Percentiles rank a stretch among this genome's conserved stretches.
phyloP scores from a whole-genome alignment of 75 land plant species.

The Gnetum montanum region DNA sequence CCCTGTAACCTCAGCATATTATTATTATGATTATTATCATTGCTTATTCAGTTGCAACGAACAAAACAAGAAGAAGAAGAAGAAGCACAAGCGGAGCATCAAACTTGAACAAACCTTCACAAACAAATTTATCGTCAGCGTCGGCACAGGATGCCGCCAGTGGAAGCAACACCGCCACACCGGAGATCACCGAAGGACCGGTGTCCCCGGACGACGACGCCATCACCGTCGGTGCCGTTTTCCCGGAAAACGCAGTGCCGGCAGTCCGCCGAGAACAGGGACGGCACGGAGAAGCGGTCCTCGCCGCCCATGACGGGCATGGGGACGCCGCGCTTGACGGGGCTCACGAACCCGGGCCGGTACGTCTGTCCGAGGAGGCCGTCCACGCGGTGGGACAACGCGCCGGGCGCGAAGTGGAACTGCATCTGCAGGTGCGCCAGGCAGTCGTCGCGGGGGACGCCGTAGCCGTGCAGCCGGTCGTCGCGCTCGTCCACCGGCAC shows the following conservation, averaged over 20 bases:
- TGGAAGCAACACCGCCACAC: no score
- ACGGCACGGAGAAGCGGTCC: constrained; percentile 19
- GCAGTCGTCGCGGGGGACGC: constrained; percentile 35
- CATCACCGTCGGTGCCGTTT: not conserved
- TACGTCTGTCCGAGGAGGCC: constrained; percentile 52
- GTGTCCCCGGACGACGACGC: no score
- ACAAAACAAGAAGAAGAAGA: no score
- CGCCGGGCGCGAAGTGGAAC: constrained; percentile 43
- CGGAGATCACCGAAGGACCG: no score
- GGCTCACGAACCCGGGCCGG: constrained; percentile 28
- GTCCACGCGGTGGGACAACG: constrained; percentile 27
- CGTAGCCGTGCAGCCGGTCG: constrained; percentile 43
- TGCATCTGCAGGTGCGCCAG: constrained; percentile 69
- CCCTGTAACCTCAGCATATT: no score
- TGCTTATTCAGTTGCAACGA: no score
- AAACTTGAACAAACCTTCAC: no score
- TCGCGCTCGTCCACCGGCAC: constrained; percentile 40
- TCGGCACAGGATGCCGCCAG: no score
- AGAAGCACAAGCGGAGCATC: no score
- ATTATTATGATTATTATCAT: no score
- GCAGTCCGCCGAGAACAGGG: constrained; percentile 22
- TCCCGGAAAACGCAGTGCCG: not conserved
- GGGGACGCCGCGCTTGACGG: constrained; percentile 34
- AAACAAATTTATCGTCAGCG: no score
- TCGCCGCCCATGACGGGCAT: constrained; percentile 54